These are phyloP conservation scores for Beauveria varroae DNA, from an alignment of 2,329 filamentous ascomycete species.

Conservation along the genomic window DNA sequence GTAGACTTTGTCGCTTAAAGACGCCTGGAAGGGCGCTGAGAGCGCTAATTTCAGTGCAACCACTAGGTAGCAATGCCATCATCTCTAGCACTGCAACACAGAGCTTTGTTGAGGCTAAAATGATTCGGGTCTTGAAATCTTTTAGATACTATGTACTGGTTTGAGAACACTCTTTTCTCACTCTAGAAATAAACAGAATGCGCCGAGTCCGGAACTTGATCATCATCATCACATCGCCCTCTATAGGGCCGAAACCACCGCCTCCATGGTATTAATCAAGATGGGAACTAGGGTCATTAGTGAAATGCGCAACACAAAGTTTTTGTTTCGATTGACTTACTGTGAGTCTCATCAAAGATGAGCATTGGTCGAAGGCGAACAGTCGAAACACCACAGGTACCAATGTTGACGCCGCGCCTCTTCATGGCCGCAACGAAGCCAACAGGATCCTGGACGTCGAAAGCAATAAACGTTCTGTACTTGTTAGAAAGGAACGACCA, in stretches of 20 bases:
- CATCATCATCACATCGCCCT: background rate
- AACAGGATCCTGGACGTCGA: conserved; percentile 64
- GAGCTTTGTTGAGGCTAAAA: background rate
- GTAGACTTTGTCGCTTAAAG: background rate
- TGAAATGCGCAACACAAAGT: background rate
- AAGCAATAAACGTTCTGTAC: conserved; percentile 64
- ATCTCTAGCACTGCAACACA: background rate
- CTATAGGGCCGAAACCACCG: conserved; percentile 21
- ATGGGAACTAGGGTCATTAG: conserved; percentile 15
- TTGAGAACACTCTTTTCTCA: background rate
- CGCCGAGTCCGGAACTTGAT: too few species aligned
- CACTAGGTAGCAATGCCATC: too few species aligned
- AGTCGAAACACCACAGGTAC: conserved; percentile 62
- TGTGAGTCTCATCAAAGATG: conserved; percentile 38
- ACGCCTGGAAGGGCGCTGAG: background rate
- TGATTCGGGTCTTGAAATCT: background rate
- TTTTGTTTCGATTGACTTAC: conserved; percentile 13
- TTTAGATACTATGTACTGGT: background rate
- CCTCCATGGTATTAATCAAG: conserved; percentile 22
- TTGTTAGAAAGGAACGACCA: background rate
- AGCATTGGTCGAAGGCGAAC: conserved; percentile 73
- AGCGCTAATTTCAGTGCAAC: too few species aligned
- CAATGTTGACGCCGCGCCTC: conserved; percentile 66
- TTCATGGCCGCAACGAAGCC: conserved; percentile 65
- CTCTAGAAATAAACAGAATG: background rate